Base-by-base conservation (phyloP, 2,329 filamentous ascomycete species). In the Fusarium mexicanum region DNA sequence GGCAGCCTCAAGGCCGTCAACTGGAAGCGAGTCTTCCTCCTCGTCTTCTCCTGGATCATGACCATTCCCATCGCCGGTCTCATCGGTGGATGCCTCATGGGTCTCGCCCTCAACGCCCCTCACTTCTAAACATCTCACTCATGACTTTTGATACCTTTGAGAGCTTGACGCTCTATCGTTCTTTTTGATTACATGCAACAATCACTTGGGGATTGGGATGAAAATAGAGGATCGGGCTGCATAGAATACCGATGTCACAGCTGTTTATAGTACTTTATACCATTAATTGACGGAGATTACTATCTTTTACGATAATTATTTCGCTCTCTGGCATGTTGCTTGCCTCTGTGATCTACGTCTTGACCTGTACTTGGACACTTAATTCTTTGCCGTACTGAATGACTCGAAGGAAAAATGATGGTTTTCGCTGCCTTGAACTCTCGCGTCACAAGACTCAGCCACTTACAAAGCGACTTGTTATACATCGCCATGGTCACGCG, bases 1-100 rank as follows among this genome's bases (percentile, higher is more conserved):
- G 92, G 92, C 40, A 91, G 88, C 35, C 72, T 90, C 67, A 92
- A 90, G 84, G 92, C 93, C 3, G 90, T 95, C 77, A 95, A 95
- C 87, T 95, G 87, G 84, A 89, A 94, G 83, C 90, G 91, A 80
- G 91, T 95, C 16, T 88, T 87, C 47, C 88, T 94, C 13, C 81
- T 95, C 68, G 76, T 92, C 58, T 83, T 93, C 63, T 90, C 89
- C 2, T 95, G 93, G 83, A 77, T 84, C 77, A 82, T 84, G 81
- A 85, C 84, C 35, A 83, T 85, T 54, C 84, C 84, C 51, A 79
- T 85, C 61, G 84, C 84, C 26, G 84, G 84, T 43, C 78, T 81
- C 20, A 81, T 85, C 35, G 84, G 83, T 63, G 84, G 84, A 44
- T 78, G 78, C 43, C 75, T 84, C 38, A 85, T 85, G 84, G 84